Conservation (phyloP, 768 basidiomycete genomes). For the Pleurotus salmoneostramineus region DNA sequence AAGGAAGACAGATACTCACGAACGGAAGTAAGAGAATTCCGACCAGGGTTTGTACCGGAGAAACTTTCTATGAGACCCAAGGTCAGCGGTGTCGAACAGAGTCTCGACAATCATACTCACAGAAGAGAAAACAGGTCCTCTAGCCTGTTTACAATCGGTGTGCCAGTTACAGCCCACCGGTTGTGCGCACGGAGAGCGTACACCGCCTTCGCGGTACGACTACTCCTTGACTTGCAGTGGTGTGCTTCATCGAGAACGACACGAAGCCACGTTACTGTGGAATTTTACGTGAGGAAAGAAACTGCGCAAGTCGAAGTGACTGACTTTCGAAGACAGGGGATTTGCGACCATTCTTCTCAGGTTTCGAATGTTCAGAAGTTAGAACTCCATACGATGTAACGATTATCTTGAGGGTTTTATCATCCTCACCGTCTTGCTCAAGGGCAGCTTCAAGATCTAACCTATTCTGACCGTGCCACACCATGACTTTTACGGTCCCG, state of each 20-base stretch:
- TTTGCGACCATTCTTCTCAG: conserved; percentile 41
- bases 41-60: conserved; percentile 80
- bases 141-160: conserved; percentile 91
- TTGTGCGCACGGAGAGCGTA: conserved; percentile 77
- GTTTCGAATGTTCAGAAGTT: conserved; percentile 81
- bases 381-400: conserved; percentile 92
- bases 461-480: conserved; percentile 91
- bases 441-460: conserved; percentile 61
- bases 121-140: conserved; percentile 89
- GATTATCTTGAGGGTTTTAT: conserved; percentile 65
- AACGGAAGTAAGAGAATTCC: conserved; percentile 83
- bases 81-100: background rate
- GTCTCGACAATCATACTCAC: conserved; percentile 25
- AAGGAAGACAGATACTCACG: conserved; percentile 40
- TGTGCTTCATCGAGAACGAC: conserved; percentile 94
- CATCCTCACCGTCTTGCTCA: conserved; percentile 48
- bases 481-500: conserved; percentile 56
- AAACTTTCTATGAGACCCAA: conserved; percentile 54
- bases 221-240: conserved; percentile 85
- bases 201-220: conserved; percentile 85
- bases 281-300: background rate
- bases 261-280: conserved; percentile 72
- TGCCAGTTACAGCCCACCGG: conserved; percentile 92
- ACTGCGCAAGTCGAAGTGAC: conserved; percentile 13
- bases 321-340: conserved; percentile 73